A percentile compares a stretch with the other conserved stretches of the same genome.
These are phyloP conservation scores for Elsinoe necatrix DNA, from an alignment of 2,329 filamentous ascomycete species.

Conservation along the genomic window DNA sequence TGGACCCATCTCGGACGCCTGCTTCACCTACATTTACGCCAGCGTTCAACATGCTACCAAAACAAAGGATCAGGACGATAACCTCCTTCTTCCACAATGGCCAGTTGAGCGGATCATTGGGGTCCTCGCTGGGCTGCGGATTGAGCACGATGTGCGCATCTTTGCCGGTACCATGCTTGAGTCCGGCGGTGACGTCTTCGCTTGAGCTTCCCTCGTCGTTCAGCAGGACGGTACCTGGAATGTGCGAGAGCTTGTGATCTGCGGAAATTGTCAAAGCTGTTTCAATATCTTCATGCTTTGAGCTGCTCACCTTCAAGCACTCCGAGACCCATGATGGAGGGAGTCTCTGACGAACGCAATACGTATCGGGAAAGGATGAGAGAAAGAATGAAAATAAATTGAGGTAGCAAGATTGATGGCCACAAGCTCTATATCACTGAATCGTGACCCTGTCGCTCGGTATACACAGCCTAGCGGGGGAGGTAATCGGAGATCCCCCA, in stretches of 20 bases:
- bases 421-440: constrained; percentile 10
- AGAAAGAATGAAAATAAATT: not conserved
- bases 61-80: constrained; percentile 18
- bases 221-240: constrained; percentile 19
- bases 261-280: not conserved
- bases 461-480: not conserved
- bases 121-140: constrained; percentile 25
- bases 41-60: constrained; percentile 29
- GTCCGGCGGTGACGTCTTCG: constrained; percentile 15
- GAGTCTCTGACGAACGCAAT: not conserved
- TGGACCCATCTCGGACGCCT: not conserved
- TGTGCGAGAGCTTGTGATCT: constrained; percentile 17
- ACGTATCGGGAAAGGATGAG: no score
- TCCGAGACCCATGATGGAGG: constrained; percentile 13
- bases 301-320: constrained; percentile 10
- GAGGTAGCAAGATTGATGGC: not conserved
- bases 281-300: not conserved
- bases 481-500: constrained; percentile 1
- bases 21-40: constrained; percentile 29
- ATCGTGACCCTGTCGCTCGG: not conserved
- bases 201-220: constrained; percentile 17
- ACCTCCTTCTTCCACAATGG: constrained; percentile 33
- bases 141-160: constrained; percentile 20
- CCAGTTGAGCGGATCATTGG: constrained; percentile 28
- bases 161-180: constrained; percentile 19